Evolutionary conservation across 352 stramenopile species (phyloP), one percentile per base, ranked within the genome.

Genomic region (Globisporangium takayamanum): DNA sequence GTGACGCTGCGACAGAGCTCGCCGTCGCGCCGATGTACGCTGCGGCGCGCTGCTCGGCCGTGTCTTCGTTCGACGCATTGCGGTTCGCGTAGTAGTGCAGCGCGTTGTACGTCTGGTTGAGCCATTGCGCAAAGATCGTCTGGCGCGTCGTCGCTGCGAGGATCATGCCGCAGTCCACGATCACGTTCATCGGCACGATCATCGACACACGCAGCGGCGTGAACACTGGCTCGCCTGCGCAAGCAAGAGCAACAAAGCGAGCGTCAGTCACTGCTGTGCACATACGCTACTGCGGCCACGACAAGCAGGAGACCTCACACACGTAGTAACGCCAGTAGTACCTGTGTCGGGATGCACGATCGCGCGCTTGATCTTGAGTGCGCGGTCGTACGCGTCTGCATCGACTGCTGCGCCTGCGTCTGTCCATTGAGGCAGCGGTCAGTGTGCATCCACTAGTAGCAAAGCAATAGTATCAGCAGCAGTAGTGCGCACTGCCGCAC

Each of bases 81-180:
- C 83, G 86, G 61, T 95, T 95, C 57, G 86, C 86, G 64, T 92
- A 93, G 68, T 95, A 95, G 68, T 95, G 86, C 55, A 94, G 66
- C n/a, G 86, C 86, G 58, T 95, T 95, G 76, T 95, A 95, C 45
- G 83, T 92, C 66, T 95, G 86, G 62, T 95, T 95, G 47, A 95
- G 79, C 84, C 80, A 92, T 57, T 95, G 86, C 33, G 81, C 81
- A 18, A 88, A 76, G 60, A 94, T 66, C 20, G 84, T 92, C 54
- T 80, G 76, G 48, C 62, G 51, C 11, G 80, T 87, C 37, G 78
- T 78, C 51, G 73, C 76, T 48, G 86, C 86, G 55, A 89, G 64
- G 50, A 95, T 68, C 86, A 95, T 95, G 42, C 71, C 69, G 57
- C 78, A 81, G 61, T 95, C 86, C 63, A 95, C 81, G 48, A 87